phyloP scores from a whole-genome alignment of 1,139 yeast species.

The Saccharomyces hybrid region DNA sequence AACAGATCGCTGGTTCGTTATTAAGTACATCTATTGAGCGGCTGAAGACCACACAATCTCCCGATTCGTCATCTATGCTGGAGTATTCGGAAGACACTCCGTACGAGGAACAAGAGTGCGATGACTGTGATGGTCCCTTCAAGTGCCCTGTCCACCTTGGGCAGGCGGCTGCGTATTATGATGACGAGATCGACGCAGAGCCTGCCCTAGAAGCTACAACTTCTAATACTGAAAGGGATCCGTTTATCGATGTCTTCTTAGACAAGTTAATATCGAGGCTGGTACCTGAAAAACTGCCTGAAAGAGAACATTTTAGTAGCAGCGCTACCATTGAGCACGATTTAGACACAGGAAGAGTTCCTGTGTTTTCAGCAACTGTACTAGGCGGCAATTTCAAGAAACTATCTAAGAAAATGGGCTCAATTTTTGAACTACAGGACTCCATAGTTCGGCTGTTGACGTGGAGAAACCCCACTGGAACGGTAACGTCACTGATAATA shows the following conservation, averaged over 20 bases:
- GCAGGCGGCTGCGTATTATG: background rate
- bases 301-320: slow-evolving; percentile 39
- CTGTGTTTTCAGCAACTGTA: slow-evolving; percentile 44
- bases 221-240: slow-evolving; percentile 27
- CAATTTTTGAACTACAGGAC: slow-evolving; percentile 49
- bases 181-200: background rate
- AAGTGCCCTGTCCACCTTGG: background rate
- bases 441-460: slow-evolving; percentile 47
- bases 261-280: slow-evolving; percentile 45
- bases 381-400: slow-evolving; percentile 46
- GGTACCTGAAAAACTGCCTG: slow-evolving; percentile 43
- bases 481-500: slow-evolving; percentile 44
- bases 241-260: slow-evolving; percentile 52
- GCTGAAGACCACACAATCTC: slow-evolving; percentile 22
- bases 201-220: background rate
- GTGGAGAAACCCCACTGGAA: slow-evolving; percentile 58
- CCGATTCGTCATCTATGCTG: slow-evolving; percentile 21
- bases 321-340: slow-evolving; percentile 30
- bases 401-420: slow-evolving; percentile 47
- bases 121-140: background rate
- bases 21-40: slow-evolving; percentile 48
- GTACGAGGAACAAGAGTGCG: background rate
- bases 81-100: background rate
- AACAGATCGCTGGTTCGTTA: slow-evolving; percentile 52
- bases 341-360: slow-evolving; percentile 42